Percentiles rank a stretch among this genome's conserved stretches.
Evolutionary conservation across 257 asterid genomes (phyloP).

Genomic region (Primulina tabacum): DNA sequence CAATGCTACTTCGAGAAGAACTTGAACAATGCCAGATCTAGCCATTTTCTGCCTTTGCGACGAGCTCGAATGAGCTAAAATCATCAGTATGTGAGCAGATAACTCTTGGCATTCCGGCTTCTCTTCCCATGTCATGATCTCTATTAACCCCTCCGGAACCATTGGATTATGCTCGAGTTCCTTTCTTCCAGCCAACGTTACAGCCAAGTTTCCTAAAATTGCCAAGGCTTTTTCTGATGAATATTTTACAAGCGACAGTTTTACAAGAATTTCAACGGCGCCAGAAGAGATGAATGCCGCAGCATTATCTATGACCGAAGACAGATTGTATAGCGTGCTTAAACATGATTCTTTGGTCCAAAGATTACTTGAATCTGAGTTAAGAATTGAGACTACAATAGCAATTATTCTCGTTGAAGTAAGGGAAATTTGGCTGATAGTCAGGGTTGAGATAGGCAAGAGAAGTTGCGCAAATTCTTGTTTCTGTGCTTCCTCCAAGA

Average conservation of each 20-base stretch:
- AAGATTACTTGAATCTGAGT: conserved; percentile 30
- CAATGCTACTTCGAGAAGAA: conserved; percentile 79
- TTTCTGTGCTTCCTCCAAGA: conserved; percentile 41
- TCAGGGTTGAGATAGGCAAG: conserved; percentile 54
- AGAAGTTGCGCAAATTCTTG: conserved; percentile 59
- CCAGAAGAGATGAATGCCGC: conserved; percentile 37
- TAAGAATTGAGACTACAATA: conserved; percentile 46
- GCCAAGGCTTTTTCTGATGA: conserved; percentile 71
- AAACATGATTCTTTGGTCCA: conserved; percentile 51
- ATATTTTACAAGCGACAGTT: conserved; percentile 38
- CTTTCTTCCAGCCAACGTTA: conserved; percentile 57
- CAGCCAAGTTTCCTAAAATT: conserved; percentile 60
- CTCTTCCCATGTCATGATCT: conserved; percentile 78
- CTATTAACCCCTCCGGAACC: conserved; percentile 69
- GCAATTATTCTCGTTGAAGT: conserved; percentile 47
- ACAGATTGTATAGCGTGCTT: conserved; percentile 53
- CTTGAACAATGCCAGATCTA: conserved; percentile 70
- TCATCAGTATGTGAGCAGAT: conserved; percentile 70
- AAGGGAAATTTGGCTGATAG: conserved; percentile 49
- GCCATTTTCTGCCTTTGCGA: conserved; percentile 75
- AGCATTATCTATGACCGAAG: conserved; percentile 55
- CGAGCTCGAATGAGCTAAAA: conserved; percentile 78
- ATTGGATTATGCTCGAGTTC: conserved; percentile 47
- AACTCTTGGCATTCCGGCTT: conserved; percentile 68
- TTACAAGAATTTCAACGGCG: conserved; percentile 35